Conservation (phyloP, 2,329 filamentous ascomycete species). For the Cladosporium sp. region DNA sequence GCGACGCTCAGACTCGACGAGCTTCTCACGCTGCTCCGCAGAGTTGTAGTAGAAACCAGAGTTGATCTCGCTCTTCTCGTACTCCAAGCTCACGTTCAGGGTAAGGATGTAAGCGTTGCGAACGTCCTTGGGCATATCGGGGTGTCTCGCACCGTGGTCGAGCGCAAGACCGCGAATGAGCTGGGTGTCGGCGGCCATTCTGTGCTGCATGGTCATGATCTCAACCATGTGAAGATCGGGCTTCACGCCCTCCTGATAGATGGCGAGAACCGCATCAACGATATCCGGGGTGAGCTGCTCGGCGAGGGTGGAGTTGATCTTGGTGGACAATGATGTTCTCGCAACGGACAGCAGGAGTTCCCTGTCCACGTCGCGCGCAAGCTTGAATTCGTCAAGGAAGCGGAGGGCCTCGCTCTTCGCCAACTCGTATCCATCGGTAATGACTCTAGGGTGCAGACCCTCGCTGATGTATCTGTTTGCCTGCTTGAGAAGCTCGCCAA, state of each 20-base stretch:
- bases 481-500: conserved; percentile 96
- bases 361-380: conserved; percentile 80
- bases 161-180: conserved; percentile 88
- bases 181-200: conserved; percentile 90
- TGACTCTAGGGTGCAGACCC: conserved; percentile 92
- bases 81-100: conserved; percentile 93
- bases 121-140: conserved; percentile 95
- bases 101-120: conserved; percentile 95
- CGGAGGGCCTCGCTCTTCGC: conserved; percentile 90
- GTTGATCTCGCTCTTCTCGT: conserved; percentile 99
- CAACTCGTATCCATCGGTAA: conserved; percentile 96
- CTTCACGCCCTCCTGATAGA: conserved; percentile 83
- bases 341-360: conserved; percentile 92
- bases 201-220: conserved; percentile 99
- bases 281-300: conserved; percentile 90
- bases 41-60: conserved; percentile 98
- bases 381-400: conserved; percentile 93
- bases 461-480: conserved; percentile 94
- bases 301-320: conserved; percentile 83
- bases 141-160: conserved; percentile 92
- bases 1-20: conserved; percentile 92
- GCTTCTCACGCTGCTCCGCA: conserved; percentile 93
- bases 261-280: conserved; percentile 91
- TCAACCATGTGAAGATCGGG: conserved; percentile 98
- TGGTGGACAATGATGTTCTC: conserved; percentile 89